A percentile compares a stretch with the other conserved stretches of the same genome.
These are phyloP conservation scores for Hypsizygus ulmarius DNA, from an alignment of 1,284 basidiomycete genomes.

Conservation along the genomic window DNA sequence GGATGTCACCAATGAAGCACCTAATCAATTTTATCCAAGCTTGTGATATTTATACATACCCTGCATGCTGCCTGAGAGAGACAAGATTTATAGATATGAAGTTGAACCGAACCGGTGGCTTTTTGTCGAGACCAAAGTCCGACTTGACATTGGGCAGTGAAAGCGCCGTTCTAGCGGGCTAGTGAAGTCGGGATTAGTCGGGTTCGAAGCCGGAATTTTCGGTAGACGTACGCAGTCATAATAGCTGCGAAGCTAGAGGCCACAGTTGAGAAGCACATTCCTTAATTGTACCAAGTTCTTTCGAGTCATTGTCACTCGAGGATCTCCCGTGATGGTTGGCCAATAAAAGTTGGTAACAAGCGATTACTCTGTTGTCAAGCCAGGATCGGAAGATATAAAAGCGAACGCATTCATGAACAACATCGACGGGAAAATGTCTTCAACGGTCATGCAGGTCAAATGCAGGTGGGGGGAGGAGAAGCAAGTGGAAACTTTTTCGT, in stretches of 20 bases:
- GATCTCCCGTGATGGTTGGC: too few relatives aligned
- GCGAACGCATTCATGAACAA: too few relatives aligned
- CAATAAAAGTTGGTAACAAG: too few relatives aligned
- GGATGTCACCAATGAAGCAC: constrained; percentile 38
- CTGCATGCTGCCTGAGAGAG: constrained; percentile 48
- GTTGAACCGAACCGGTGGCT: constrained; percentile 32
- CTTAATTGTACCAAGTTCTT: constrained; percentile 52
- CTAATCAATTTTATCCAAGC: constrained; percentile 10
- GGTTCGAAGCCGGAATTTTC: background rate
- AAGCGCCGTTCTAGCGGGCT: constrained; percentile 44
- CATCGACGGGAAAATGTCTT: too few relatives aligned
- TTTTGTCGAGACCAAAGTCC: constrained; percentile 38
- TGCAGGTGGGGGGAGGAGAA: too few relatives aligned
- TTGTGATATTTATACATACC: constrained; percentile 17
- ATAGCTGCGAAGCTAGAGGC: constrained; percentile 39
- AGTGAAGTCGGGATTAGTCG: constrained; percentile 32
- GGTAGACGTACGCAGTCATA: constrained; percentile 37
- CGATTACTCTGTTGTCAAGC: too few relatives aligned
- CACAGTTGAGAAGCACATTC: constrained; percentile 40
- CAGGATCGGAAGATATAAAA: too few relatives aligned
- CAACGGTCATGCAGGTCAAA: too few relatives aligned
- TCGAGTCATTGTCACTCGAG: too few relatives aligned
- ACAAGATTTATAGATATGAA: constrained; percentile 44
- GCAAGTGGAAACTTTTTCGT: too few relatives aligned
- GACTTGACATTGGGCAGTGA: constrained; percentile 43